Evolutionary conservation across 2,329 filamentous ascomycete genomes (phyloP).

Genomic region (Penicillium vulpinum): DNA sequence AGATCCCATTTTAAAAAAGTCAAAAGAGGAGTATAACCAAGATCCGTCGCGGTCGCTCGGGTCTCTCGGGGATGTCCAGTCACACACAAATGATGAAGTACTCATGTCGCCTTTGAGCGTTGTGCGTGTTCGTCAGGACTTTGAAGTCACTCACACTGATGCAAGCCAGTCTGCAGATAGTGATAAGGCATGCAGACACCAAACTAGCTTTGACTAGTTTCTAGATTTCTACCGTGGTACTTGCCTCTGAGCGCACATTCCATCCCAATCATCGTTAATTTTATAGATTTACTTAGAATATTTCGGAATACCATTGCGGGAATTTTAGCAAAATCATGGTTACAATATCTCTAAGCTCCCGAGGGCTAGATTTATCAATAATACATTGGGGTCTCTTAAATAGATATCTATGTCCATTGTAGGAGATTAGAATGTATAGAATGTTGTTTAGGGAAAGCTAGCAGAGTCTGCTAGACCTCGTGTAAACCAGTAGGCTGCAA

Average conservation of each 20-base stretch:
- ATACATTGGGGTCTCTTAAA: too few relatives aligned
- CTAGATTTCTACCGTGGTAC: not conserved
- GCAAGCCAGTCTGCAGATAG: not conserved
- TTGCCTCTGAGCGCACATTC: too few relatives aligned
- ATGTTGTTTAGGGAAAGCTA: too few relatives aligned
- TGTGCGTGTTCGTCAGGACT: conserved; percentile 9
- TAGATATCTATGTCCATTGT: not conserved
- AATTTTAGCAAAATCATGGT: not conserved
- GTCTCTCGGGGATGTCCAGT: not conserved
- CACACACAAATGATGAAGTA: not conserved
- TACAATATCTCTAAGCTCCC: not conserved
- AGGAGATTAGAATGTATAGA: too few relatives aligned
- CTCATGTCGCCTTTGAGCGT: conserved; percentile 4
- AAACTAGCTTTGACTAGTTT: not conserved
- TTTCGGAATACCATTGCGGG: not conserved
- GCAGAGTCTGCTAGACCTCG: too few relatives aligned
- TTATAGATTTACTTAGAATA: not conserved
- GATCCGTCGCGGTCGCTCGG: not conserved
- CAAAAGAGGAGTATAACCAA: not conserved
- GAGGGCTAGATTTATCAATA: too few relatives aligned
- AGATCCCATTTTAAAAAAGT: not conserved
- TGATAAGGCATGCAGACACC: not conserved
- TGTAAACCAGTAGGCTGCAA: too few relatives aligned
- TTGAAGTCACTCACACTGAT: not conserved
- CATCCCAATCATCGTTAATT: too few relatives aligned